These are phyloP conservation scores for Calocybe indica DNA, from an alignment of 768 basidiomycete species.

Conservation along the genomic window DNA sequence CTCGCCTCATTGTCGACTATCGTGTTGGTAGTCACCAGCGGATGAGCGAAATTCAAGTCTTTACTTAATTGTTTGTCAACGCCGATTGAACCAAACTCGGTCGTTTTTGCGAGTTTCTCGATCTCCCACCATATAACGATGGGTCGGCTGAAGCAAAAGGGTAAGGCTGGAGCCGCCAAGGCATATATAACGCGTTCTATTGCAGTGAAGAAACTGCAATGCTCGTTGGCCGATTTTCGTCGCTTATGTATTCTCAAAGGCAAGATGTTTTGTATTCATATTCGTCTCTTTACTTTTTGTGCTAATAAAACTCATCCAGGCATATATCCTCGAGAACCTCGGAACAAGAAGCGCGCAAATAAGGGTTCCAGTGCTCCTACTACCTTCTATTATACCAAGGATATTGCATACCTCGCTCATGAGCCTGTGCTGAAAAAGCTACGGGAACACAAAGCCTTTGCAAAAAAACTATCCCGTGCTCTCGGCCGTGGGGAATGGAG, in stretches of 20 bases:
- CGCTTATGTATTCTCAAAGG: constrained; percentile 97
- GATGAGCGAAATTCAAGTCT: constrained; percentile 7
- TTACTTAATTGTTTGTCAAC: constrained; percentile 21
- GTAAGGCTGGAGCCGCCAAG: constrained; percentile 87
- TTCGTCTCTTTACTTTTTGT: neutral
- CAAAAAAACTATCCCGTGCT: constrained; percentile 91
- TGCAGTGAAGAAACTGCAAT: constrained; percentile 93
- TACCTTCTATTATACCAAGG: constrained; percentile 97
- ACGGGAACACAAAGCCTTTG: constrained; percentile 96
- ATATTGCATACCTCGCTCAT: constrained; percentile 94
- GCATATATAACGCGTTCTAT: constrained; percentile 87
- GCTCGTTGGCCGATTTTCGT: constrained; percentile 94
- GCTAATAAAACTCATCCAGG: constrained; percentile 43
- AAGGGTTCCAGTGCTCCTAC: constrained; percentile 97
- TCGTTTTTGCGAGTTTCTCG: constrained; percentile 15
- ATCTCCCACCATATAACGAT: constrained; percentile 26
- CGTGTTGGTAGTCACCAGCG: constrained; percentile 15
- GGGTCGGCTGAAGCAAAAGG: constrained; percentile 79
- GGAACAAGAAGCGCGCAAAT: constrained; percentile 87
- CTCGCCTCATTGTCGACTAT: neutral
- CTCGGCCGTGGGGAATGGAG: constrained; percentile 94
- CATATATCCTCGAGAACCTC: constrained; percentile 96
- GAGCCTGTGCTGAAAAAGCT: constrained; percentile 93
- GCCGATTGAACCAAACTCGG: constrained; percentile 23
- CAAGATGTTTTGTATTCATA: constrained; percentile 22